Base-by-base conservation (phyloP, 1,284 basidiomycete genomes). In the Leccinum fuscescens region DNA sequence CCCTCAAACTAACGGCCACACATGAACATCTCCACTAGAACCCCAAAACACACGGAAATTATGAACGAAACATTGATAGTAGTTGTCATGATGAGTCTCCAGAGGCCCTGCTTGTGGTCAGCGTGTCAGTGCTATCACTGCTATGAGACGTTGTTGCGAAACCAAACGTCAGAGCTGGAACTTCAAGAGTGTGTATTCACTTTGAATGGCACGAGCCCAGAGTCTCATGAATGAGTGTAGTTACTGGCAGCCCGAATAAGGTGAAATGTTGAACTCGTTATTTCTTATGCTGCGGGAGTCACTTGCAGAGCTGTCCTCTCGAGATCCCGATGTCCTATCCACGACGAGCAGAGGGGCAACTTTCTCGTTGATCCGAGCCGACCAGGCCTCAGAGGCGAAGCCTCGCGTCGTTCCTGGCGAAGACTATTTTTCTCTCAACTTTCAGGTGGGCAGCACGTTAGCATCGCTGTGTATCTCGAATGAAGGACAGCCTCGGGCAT, bases 381-480 rank as follows among this genome's bases (percentile, higher is more conserved):
- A 15, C 20, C 5, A 6, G 9, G 42, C 42, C 5, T 14, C 12
- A 3, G 31, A 35, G 14, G 2, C 55, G n/a, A 27, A 14, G 44
- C 39, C 24, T 66, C 20, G 54, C 14, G 4, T 56, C 55, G 62
- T 51, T 24, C 59, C 54, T 62, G 35, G 35, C 35, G 88, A 90
- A 88, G 74, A 77, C 51, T 89, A 79, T 65, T 69, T 86, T 12
- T 85, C 88, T 5, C 75, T 88, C 48, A 80, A 76, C 64, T 73
- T 89, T 89, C 51, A 87, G 86, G 53, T 92, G 88, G 89, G 89
- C 81, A 17, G 73, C 83, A 56, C 88, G 88, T 73, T 75, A 17
- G 71, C 33, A 68, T 78, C 2, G 82, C 84, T 7, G 75, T 91
- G 86, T 86, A 76, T 85, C 4, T 81, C 82, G 8, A 82, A 78